Evolutionary conservation across 2,329 filamentous ascomycete species (phyloP).

Genomic region (Colletotrichum tropicicola): DNA sequence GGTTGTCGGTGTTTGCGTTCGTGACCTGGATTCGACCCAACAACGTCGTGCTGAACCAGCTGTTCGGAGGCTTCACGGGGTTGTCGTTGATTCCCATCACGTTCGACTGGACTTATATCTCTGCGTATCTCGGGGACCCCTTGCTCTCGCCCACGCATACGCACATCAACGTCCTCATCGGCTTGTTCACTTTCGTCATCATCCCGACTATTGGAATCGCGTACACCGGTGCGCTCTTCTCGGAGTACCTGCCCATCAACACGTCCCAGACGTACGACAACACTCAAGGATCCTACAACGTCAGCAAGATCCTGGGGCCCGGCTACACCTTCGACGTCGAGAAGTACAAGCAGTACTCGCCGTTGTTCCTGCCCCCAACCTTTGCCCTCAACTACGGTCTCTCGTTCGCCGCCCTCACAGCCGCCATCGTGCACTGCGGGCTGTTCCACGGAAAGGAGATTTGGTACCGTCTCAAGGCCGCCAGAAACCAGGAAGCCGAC

Average conservation of each 20-base stretch:
- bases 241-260: constrained; percentile 64
- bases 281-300: constrained; percentile 59
- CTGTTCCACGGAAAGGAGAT: constrained; percentile 65
- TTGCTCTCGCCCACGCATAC: constrained; percentile 31
- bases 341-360: constrained; percentile 58
- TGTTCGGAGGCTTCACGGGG: constrained; percentile 67
- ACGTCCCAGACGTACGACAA: constrained; percentile 66
- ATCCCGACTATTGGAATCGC: constrained; percentile 52
- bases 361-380: constrained; percentile 54
- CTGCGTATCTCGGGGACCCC: constrained; percentile 47
- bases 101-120: constrained; percentile 61
- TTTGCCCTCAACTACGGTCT: constrained; percentile 50
- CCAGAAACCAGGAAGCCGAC: constrained; percentile 58
- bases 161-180: constrained; percentile 21
- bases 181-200: constrained; percentile 15
- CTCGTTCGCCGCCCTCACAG: constrained; percentile 61
- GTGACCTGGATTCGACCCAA: constrained; percentile 69
- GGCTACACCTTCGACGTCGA: constrained; percentile 65
- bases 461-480: constrained; percentile 38
- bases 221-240: constrained; percentile 54
- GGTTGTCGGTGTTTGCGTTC: constrained; percentile 62
- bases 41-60: constrained; percentile 66
- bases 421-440: constrained; percentile 59
- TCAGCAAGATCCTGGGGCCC: constrained; percentile 59
- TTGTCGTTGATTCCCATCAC: constrained; percentile 69